Evolutionary conservation across 2,329 filamentous ascomycete genomes (phyloP).

Genomic region (Drechslerella dactyloides): DNA sequence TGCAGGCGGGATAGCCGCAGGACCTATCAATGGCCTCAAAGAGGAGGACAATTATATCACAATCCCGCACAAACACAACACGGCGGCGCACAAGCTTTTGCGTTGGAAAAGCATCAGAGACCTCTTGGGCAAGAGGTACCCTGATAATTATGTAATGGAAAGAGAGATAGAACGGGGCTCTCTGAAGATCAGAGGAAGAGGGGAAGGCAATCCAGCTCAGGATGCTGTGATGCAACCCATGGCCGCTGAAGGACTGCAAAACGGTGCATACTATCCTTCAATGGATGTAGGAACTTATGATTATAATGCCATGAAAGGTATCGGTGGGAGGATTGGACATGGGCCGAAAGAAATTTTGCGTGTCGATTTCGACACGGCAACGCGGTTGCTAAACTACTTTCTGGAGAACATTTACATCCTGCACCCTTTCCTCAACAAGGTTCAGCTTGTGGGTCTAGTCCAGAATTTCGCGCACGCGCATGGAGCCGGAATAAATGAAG

Average conservation of each 20-base stretch:
- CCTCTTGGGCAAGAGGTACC: conserved; percentile 64
- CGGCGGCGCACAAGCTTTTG: conserved; percentile 82
- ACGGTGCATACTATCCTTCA: conserved; percentile 61
- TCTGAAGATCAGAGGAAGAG: conserved; percentile 76
- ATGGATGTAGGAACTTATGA: conserved; percentile 57
- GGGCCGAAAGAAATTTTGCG: conserved; percentile 61
- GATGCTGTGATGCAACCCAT: conserved; percentile 59
- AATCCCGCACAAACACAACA: conserved; percentile 85
- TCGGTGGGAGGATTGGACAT: conserved; percentile 50
- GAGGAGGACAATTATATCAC: conserved; percentile 63
- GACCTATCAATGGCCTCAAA: conserved; percentile 57
- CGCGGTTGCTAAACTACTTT: conserved; percentile 64
- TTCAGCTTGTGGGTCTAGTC: conserved; percentile 63
- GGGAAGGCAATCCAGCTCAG: conserved; percentile 67
- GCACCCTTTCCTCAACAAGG: conserved; percentile 69
- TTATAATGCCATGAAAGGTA: conserved; percentile 24
- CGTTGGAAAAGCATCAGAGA: conserved; percentile 72
- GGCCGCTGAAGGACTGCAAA: conserved; percentile 57
- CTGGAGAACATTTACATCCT: conserved; percentile 68
- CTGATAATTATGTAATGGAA: conserved; percentile 75
- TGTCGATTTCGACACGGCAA: conserved; percentile 63
- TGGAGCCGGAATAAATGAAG: conserved; percentile 56
- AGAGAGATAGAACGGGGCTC: conserved; percentile 76
- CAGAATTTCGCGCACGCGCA: conserved; percentile 63
- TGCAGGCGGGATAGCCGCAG: conserved; percentile 59